phyloP scores from a whole-genome alignment of 2,329 filamentous ascomycete species.

The Pestalotiopsis sp. region DNA sequence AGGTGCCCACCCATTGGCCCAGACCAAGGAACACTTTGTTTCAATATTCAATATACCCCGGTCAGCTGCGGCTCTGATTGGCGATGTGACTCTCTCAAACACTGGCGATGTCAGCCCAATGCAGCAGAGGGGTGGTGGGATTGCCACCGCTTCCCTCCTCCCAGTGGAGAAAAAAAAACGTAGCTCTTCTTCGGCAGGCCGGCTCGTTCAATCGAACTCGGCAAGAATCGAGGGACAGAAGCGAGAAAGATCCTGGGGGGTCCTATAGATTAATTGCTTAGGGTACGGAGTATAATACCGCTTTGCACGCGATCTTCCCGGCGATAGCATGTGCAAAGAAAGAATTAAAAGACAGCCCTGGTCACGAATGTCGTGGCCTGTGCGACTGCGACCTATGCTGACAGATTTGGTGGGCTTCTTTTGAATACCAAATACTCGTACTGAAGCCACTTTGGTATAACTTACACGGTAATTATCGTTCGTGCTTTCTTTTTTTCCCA shows the following conservation, averaged over 20 bases:
- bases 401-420: not conserved
- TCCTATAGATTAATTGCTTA: not conserved
- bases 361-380: not conserved
- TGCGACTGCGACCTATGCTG: not conserved
- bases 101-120: slow-evolving; percentile 14
- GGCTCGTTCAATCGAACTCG: not conserved
- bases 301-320: not conserved
- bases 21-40: slow-evolving; percentile 7
- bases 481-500: not conserved
- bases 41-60: slow-evolving; percentile 3
- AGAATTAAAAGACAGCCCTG: not conserved
- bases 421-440: not conserved
- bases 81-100: slow-evolving; percentile 12
- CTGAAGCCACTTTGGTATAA: not conserved
- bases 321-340: not conserved
- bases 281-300: not conserved
- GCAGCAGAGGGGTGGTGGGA: slow-evolving; percentile 1
- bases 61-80: slow-evolving; percentile 12
- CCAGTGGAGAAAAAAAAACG: slow-evolving; percentile 2
- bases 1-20: slow-evolving; percentile 4
- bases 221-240: not conserved
- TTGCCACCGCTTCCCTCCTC: not conserved
- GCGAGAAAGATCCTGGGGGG: not conserved
- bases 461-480: not conserved
- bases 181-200: not conserved